A percentile compares a stretch with the other conserved stretches of the same genome.
Evolutionary conservation across 805 yeast genomes (phyloP).

Genomic region (Millerago galiae): DNA sequence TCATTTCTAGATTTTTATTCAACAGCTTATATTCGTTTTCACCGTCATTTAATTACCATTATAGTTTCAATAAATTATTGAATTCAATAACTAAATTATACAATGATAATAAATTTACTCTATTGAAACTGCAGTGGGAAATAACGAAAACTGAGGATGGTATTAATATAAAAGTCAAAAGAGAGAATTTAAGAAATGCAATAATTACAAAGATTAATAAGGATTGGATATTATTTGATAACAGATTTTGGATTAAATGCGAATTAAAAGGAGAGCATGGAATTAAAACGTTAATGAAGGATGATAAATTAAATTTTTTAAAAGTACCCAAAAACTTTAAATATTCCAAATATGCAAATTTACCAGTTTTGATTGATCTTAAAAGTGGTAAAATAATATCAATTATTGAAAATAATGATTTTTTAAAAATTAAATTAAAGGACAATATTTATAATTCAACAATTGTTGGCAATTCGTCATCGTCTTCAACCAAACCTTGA

Average conservation of each 20-base stretch:
- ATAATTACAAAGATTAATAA: slow-evolving; percentile 8
- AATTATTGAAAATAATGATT: slow-evolving; percentile 9
- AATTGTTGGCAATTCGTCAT: slow-evolving; percentile 21
- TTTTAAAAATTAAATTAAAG: slow-evolving; percentile 9
- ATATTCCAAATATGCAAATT: slow-evolving; percentile 10
- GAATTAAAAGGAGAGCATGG: slow-evolving; percentile 4
- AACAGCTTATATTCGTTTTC: slow-evolving; percentile 25
- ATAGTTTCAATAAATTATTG: slow-evolving; percentile 17
- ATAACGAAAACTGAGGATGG: not conserved
- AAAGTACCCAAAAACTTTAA: slow-evolving; percentile 13
- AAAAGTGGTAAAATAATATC: slow-evolving; percentile 9
- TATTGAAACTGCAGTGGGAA: slow-evolving; percentile 21
- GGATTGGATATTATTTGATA: slow-evolving; percentile 33
- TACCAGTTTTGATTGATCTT: slow-evolving; percentile 17
- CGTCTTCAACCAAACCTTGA: slow-evolving; percentile 17
- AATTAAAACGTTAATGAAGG: slow-evolving; percentile 11
- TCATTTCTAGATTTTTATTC: slow-evolving; percentile 22
- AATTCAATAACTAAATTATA: slow-evolving; percentile 7
- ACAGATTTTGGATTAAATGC: slow-evolving; percentile 31
- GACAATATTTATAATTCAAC: slow-evolving; percentile 21
- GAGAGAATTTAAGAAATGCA: slow-evolving; percentile 16
- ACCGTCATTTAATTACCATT: slow-evolving; percentile 20
- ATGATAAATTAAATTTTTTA: slow-evolving; percentile 8
- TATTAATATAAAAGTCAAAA: slow-evolving; percentile 7
- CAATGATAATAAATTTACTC: slow-evolving; percentile 13